These are phyloP conservation scores for Xylaria scruposa DNA, from an alignment of 495 filamentous ascomycete genomes.

Conservation along the genomic window DNA sequence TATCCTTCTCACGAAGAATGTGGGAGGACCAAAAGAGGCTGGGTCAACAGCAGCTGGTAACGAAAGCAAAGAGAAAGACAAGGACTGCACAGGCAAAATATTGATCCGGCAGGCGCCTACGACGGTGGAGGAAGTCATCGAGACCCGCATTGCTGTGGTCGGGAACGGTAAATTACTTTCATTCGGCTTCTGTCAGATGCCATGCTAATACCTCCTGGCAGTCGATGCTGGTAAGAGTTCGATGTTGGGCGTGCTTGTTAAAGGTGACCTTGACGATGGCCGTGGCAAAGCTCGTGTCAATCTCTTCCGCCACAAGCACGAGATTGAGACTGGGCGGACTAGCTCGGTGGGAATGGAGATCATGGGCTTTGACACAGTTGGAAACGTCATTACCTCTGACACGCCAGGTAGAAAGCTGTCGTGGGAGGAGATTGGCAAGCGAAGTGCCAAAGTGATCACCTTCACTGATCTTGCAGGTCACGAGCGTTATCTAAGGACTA, in stretches of 20 bases:
- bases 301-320: constrained; percentile 96
- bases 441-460: constrained; percentile 93
- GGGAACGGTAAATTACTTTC: constrained; percentile 71
- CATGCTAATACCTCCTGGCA: constrained; percentile 31
- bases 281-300: constrained; percentile 94
- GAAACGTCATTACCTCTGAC: constrained; percentile 80
- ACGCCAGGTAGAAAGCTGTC: constrained; percentile 82
- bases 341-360: constrained; percentile 99
- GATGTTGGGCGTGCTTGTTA: constrained; percentile 94
- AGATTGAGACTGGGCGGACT: constrained; percentile 92
- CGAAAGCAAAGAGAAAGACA: constrained; percentile 63
- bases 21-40: constrained; percentile 79
- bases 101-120: constrained; percentile 77
- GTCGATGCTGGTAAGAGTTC: constrained; percentile 98
- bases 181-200: not conserved
- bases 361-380: constrained; percentile 93
- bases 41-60: constrained; percentile 48
- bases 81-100: constrained; percentile 78
- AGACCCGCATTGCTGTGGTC: constrained; percentile 96
- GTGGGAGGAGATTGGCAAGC: constrained; percentile 98
- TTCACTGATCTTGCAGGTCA: constrained; percentile 97
- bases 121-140: constrained; percentile 84
- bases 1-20: constrained; percentile 85
- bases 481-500: constrained; percentile 93
- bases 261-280: constrained; percentile 94